Base-by-base conservation (phyloP, 78 protist genomes). In the Dictyostelium capitatum region DNA sequence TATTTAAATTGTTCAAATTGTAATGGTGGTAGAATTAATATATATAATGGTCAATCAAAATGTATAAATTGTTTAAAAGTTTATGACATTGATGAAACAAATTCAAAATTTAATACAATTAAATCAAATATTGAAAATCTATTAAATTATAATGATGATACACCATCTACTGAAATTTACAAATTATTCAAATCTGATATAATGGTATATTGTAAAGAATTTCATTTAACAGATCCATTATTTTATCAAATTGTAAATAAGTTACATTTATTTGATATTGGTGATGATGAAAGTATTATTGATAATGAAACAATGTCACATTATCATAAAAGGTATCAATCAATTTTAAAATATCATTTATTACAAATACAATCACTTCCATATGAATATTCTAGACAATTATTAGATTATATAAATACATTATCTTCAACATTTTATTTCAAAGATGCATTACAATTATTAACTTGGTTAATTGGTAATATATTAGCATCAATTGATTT, bases 11-110 rank as follows among this genome's bases (percentile, higher is more conserved):
- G 75, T 17, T 30, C 10, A 30, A 67, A 11, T 6, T 28, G 46
- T 67, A 67, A 67, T 67, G 6, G 47, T 14, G 75, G 75, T 32
- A 67, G 75, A 67, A 32, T 67, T 67, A 67, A 67, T 67, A 15
- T 28, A 32, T 15, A 32, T 7, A 37, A 37, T 37, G 43, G 43
- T 2, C 43, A 37, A 37, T 25, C 32, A 67, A 67, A 32, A 41
- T 67, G 75, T 67, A 30, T 28, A 28, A 10, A 67, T 28, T 67
- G 75, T 67, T 67, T 32, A 32, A 67, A 14, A 3, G 6, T 32
- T 32, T 32, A 32, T 17, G 30, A 32, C 9, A 47, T 6, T 12
- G 6, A n/a, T 6, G 67, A 67, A 67, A 41, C 25, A 25, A 32
- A 11, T 28, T 6, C 25, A 14, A 47, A 67, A 67, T 30, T 67